Conservation (phyloP, 2,329 filamentous ascomycete species). For the Daldinia sp. region DNA sequence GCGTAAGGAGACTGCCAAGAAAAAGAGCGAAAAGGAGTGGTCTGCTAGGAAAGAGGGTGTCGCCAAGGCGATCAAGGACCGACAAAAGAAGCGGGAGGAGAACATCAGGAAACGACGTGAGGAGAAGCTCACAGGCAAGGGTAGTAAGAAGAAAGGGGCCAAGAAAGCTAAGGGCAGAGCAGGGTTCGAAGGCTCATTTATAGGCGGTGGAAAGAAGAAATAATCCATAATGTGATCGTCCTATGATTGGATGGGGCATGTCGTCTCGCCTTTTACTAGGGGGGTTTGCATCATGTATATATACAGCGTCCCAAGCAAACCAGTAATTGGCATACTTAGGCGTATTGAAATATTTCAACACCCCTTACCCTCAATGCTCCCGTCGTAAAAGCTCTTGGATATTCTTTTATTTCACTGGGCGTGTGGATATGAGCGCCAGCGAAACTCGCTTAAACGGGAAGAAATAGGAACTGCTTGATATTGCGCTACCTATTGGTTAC, state of each 20-base stretch:
- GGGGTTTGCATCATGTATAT: constrained; percentile 8
- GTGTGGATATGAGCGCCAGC: neutral
- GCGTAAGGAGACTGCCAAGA: constrained; percentile 88
- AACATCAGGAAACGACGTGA: constrained; percentile 79
- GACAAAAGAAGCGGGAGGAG: constrained; percentile 83
- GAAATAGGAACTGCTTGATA: neutral
- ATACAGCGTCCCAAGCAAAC: neutral
- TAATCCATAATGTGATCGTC: constrained; percentile 8
- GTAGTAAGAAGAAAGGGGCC: constrained; percentile 62
- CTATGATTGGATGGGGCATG: neutral
- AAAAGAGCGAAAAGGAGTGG: constrained; percentile 93
- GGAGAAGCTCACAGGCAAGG: constrained; percentile 69
- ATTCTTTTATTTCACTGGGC: neutral
- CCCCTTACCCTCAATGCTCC: neutral
- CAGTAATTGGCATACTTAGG: neutral
- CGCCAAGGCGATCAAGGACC: constrained; percentile 77
- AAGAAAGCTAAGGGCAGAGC: constrained; percentile 59
- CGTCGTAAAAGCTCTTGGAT: neutral
- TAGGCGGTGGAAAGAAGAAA: constrained; percentile 59
- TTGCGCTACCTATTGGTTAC: neutral
- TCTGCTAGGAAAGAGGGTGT: constrained; percentile 76
- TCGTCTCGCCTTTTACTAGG: neutral
- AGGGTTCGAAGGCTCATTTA: constrained; percentile 76
- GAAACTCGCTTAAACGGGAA: neutral
- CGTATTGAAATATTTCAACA: neutral